Conservation (phyloP, 768 basidiomycete species). For the Coprinopsis cinerea region DNA sequence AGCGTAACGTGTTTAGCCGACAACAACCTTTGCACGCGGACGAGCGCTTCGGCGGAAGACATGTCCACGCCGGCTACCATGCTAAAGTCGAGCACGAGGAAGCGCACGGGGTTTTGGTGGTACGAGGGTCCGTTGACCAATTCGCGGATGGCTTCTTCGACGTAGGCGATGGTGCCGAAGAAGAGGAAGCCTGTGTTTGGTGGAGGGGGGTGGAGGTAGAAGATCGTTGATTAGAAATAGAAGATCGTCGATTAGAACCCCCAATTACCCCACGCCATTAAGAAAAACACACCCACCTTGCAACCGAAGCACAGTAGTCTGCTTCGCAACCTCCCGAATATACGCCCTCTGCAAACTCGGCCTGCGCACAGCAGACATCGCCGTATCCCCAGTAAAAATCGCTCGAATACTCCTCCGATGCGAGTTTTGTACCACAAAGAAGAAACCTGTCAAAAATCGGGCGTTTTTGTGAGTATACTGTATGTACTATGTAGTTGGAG, state of each 20-base stretch:
- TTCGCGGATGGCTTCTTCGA: conserved; percentile 80
- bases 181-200: conserved; percentile 72
- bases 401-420: conserved; percentile 79
- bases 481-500: too few relatives aligned
- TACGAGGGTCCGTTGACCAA: conserved; percentile 69
- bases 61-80: conserved; percentile 90
- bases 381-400: conserved; percentile 75
- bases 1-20: conserved; percentile 71
- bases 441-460: conserved; percentile 51
- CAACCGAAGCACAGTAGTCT: conserved; percentile 81
- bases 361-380: conserved; percentile 86
- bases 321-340: conserved; percentile 86
- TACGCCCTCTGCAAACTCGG: conserved; percentile 85
- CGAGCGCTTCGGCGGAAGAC: conserved; percentile 92
- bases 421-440: conserved; percentile 96
- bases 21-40: conserved; percentile 81
- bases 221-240: background rate
- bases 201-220: background rate
- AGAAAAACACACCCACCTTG: conserved; percentile 48
- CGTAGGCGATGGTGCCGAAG: conserved; percentile 88
- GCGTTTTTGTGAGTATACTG: too few relatives aligned
- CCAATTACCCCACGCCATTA: background rate
- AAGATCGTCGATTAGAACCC: background rate
- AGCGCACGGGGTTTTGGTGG: conserved; percentile 73
- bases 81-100: conserved; percentile 83